Percentiles rank a stretch among this genome's conserved stretches.
These are phyloP conservation scores for Chaetoscypha palmicola DNA, from an alignment of 2,329 filamentous ascomycete species.

Conservation along the genomic window DNA sequence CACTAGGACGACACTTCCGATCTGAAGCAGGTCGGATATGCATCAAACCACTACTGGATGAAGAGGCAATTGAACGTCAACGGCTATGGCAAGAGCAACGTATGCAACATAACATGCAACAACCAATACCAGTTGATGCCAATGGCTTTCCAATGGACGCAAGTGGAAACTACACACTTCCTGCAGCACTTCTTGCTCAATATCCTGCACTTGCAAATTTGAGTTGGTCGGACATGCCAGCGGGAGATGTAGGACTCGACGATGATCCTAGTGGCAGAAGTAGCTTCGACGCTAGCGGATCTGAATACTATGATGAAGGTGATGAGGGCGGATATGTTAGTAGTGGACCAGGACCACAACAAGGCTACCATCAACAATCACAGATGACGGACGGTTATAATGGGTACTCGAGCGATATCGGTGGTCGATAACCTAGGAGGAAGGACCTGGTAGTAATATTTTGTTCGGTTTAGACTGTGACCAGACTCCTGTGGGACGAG, in stretches of 20 bases:
- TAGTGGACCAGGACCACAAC: constrained; percentile 28
- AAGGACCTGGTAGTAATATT: neutral
- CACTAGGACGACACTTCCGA: constrained; percentile 87
- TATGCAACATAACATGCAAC: constrained; percentile 58
- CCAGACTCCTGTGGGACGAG: constrained; percentile 4
- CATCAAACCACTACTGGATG: constrained; percentile 93
- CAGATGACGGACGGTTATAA: constrained; percentile 28
- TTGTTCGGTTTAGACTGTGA: constrained; percentile 5
- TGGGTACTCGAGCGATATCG: constrained; percentile 30
- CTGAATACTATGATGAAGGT: constrained; percentile 62
- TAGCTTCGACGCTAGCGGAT: constrained; percentile 71
- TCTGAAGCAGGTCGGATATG: constrained; percentile 93
- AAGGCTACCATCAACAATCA: constrained; percentile 23
- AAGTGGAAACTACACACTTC: constrained; percentile 60
- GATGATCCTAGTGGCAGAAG: constrained; percentile 73
- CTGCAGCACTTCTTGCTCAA: constrained; percentile 79
- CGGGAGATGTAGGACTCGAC: constrained; percentile 54
- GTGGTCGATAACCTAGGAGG: constrained; percentile 22
- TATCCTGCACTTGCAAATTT: constrained; percentile 89
- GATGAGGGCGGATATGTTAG: constrained; percentile 65
- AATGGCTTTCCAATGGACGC: constrained; percentile 52
- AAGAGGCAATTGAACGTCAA: constrained; percentile 80
- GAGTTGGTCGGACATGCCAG: constrained; percentile 73
- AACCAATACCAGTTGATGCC: constrained; percentile 54
- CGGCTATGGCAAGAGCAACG: constrained; percentile 67